These are phyloP conservation scores for Tulasnella sp. DNA, from an alignment of 768 basidiomycete species.

Conservation along the genomic window DNA sequence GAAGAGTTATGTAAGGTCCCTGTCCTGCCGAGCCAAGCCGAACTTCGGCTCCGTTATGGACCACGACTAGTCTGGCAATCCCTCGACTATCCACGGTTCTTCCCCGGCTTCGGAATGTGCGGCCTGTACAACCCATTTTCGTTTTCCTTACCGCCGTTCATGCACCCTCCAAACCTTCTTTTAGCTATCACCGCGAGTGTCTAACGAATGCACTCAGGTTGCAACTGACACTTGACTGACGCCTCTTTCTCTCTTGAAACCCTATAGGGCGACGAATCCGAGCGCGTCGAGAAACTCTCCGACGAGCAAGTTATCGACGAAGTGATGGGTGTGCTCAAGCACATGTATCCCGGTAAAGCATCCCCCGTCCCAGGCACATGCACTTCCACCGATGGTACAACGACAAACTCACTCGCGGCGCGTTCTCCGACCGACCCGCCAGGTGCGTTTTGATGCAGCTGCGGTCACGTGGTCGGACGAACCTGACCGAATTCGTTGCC, in stretches of 20 bases:
- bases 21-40: too few relatives aligned
- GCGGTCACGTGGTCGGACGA: too few relatives aligned
- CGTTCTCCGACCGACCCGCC: slow-evolving; percentile 69
- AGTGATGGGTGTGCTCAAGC: slow-evolving; percentile 53
- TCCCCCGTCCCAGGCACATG: slow-evolving; percentile 57
- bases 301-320: slow-evolving; percentile 50
- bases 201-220: not conserved
- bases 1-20: too few relatives aligned
- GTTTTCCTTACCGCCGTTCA: not conserved
- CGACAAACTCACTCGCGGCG: slow-evolving; percentile 55
- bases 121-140: not conserved
- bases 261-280: slow-evolving; percentile 56
- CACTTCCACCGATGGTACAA: slow-evolving; percentile 54
- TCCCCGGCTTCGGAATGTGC: slow-evolving; percentile 55
- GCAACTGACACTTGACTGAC: not conserved
- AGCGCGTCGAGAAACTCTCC: slow-evolving; percentile 55
- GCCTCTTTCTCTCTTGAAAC: not conserved
- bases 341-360: slow-evolving; percentile 56
- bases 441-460: slow-evolving; percentile 41
- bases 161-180: not conserved
- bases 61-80: slow-evolving; percentile 70
- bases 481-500: not conserved
- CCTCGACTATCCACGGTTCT: slow-evolving; percentile 55
- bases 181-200: slow-evolving; percentile 42
- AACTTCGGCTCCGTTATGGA: too few relatives aligned